A percentile compares a stretch with the other conserved stretches of the same genome.
Conservation (phyloP, 75 land plant species). For the Pinus tabuliformis region DNA sequence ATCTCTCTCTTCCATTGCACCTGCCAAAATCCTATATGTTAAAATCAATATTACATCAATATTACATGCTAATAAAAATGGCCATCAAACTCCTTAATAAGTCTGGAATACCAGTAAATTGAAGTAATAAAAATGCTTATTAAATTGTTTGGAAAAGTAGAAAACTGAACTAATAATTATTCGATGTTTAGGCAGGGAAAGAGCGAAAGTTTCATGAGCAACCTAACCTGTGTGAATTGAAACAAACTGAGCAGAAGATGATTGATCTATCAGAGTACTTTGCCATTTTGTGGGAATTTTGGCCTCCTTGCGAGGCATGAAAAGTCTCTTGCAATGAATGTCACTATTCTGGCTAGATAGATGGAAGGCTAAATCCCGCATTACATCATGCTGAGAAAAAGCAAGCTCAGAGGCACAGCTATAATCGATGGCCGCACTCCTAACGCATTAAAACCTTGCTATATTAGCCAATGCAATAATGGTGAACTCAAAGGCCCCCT, state of each 20-base stretch:
- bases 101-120: background rate
- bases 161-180: too few species aligned
- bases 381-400: slow-evolving; percentile 49
- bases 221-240: slow-evolving; percentile 58
- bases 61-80: background rate
- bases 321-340: slow-evolving; percentile 27
- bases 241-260: slow-evolving; percentile 50
- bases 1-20: slow-evolving; percentile 49
- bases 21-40: slow-evolving; percentile 7
- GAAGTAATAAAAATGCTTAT: too few species aligned
- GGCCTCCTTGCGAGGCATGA: slow-evolving; percentile 50
- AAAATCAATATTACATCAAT: slow-evolving; percentile 21
- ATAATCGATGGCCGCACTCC: too few species aligned
- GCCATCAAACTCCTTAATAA: background rate
- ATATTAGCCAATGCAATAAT: too few species aligned
- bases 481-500: too few species aligned
- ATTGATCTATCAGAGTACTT: slow-evolving; percentile 19
- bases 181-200: too few species aligned
- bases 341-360: slow-evolving; percentile 11
- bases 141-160: too few species aligned
- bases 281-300: slow-evolving; percentile 50
- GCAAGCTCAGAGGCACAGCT: slow-evolving; percentile 26
- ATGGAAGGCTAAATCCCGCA: slow-evolving; percentile 61
- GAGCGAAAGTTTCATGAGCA: background rate
- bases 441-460: too few species aligned